Evolutionary conservation across 163 green algal species (phyloP).

Genomic region (Scenedesmus sp.): DNA sequence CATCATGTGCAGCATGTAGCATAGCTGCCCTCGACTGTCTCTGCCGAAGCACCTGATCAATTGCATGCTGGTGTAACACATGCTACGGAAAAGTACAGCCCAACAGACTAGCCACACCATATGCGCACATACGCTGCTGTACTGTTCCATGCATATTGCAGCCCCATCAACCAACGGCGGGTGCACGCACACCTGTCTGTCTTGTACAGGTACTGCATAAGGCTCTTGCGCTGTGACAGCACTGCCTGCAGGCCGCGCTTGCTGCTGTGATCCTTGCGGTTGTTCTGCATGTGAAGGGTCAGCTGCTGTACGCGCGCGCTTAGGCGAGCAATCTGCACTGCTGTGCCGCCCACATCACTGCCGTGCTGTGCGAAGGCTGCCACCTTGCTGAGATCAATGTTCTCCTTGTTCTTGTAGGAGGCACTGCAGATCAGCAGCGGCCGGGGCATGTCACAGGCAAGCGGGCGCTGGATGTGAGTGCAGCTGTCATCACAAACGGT

Average conservation of each 20-base stretch:
- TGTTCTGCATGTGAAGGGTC: constrained; percentile 85
- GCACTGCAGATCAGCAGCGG: constrained; percentile 66
- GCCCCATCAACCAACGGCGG: neutral
- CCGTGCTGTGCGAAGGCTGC: constrained; percentile 59
- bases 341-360: constrained; percentile 84
- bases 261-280: constrained; percentile 91
- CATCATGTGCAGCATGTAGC: too few relatives aligned
- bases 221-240: constrained; percentile 79
- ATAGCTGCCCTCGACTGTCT: too few relatives aligned
- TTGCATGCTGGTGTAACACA: too few relatives aligned
- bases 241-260: constrained; percentile 86
- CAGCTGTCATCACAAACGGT: neutral
- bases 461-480: neutral
- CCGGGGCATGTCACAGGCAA: neutral
- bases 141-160: too few relatives aligned
- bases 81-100: too few relatives aligned
- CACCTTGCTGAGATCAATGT: constrained; percentile 83
- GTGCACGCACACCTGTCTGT: constrained; percentile 63
- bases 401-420: constrained; percentile 85
- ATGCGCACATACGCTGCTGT: neutral
- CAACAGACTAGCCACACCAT: too few relatives aligned
- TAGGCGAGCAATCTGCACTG: constrained; percentile 92
- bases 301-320: constrained; percentile 88
- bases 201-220: constrained; percentile 89
- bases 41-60: too few relatives aligned